Evolutionary conservation across 2,329 filamentous ascomycete species (phyloP).

Genomic region (Aspergillus terreus): DNA sequence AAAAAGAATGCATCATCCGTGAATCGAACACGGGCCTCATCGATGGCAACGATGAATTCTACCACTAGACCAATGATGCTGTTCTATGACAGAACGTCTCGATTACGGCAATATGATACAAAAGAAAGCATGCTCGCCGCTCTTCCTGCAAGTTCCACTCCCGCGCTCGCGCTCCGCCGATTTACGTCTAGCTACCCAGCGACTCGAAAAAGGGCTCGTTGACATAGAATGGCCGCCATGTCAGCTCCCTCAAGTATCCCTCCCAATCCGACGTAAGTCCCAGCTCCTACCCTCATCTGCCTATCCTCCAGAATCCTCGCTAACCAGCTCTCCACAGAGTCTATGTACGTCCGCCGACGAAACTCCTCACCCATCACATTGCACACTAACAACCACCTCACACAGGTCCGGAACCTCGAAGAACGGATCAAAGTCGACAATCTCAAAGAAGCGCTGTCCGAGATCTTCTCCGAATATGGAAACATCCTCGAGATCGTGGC

Average conservation of each 20-base stretch:
- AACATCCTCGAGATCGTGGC: conserved; percentile 78
- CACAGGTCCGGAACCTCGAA: conserved; percentile 73
- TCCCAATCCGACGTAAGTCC: conserved; percentile 40
- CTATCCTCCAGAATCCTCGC: background rate
- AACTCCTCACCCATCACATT: conserved; percentile 7
- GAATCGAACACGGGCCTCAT: conserved; percentile 47
- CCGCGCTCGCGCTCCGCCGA: background rate
- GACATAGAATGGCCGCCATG: conserved; percentile 36
- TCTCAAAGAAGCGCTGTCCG: conserved; percentile 67
- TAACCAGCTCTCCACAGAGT: conserved; percentile 29
- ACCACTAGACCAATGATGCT: conserved; percentile 45
- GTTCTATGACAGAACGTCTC: background rate
- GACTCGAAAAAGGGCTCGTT: conserved; percentile 14
- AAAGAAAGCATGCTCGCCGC: background rate
- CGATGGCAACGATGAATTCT: conserved; percentile 46
- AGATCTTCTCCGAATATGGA: conserved; percentile 87
- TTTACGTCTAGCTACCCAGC: conserved; percentile 3
- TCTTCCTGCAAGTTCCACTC: background rate
- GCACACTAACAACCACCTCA: conserved; percentile 8
- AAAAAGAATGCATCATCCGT: conserved; percentile 39
- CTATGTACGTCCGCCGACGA: conserved; percentile 32
- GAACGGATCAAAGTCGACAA: conserved; percentile 81
- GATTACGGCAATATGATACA: background rate
- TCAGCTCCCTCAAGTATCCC: conserved; percentile 26
- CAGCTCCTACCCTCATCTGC: background rate